These are phyloP conservation scores for Teratosphaeria epicoccoides DNA, from an alignment of 2,329 filamentous ascomycete species.

Conservation along the genomic window DNA sequence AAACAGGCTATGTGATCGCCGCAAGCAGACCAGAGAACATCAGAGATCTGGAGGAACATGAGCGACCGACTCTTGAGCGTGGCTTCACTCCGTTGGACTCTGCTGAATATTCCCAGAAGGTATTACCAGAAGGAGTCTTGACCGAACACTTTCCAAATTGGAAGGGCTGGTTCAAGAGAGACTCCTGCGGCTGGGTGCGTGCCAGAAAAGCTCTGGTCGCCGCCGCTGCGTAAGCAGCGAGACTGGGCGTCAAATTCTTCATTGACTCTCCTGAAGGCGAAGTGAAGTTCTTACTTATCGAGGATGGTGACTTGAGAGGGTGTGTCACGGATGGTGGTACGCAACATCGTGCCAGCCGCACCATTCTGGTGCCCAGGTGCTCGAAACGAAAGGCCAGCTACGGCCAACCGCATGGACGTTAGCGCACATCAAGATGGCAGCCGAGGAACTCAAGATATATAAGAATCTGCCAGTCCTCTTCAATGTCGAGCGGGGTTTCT, in stretches of 20 bases:
- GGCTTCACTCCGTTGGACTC: constrained; percentile 27
- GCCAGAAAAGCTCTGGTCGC: constrained; percentile 40
- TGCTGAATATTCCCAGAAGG: constrained; percentile 37
- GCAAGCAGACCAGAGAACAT: constrained; percentile 19
- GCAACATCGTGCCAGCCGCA: constrained; percentile 33
- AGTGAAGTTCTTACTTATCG: constrained; percentile 10
- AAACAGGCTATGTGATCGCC: constrained; percentile 39
- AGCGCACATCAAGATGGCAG: constrained; percentile 40
- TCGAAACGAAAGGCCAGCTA: constrained; percentile 43
- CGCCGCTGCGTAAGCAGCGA: constrained; percentile 35
- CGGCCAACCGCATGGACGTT: constrained; percentile 47
- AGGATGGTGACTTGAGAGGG: constrained; percentile 31
- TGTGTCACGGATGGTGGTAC: constrained; percentile 34
- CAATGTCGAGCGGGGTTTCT: constrained; percentile 41
- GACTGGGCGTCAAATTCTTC: constrained; percentile 39
- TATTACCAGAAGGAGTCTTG: constrained; percentile 43
- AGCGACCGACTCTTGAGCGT: constrained; percentile 11
- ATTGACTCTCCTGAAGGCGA: constrained; percentile 31
- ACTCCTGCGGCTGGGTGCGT: constrained; percentile 44
- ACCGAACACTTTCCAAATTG: constrained; percentile 41
- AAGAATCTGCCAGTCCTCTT: constrained; percentile 40
- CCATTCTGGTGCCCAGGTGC: constrained; percentile 38
- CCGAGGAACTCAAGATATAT: constrained; percentile 36
- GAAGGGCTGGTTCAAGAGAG: constrained; percentile 39
- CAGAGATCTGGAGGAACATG: constrained; percentile 7